A percentile compares a stretch with the other conserved stretches of the same genome.
phyloP scores from a whole-genome alignment of 2,329 filamentous ascomycete species.

The Pseudogymnoascus sp. region DNA sequence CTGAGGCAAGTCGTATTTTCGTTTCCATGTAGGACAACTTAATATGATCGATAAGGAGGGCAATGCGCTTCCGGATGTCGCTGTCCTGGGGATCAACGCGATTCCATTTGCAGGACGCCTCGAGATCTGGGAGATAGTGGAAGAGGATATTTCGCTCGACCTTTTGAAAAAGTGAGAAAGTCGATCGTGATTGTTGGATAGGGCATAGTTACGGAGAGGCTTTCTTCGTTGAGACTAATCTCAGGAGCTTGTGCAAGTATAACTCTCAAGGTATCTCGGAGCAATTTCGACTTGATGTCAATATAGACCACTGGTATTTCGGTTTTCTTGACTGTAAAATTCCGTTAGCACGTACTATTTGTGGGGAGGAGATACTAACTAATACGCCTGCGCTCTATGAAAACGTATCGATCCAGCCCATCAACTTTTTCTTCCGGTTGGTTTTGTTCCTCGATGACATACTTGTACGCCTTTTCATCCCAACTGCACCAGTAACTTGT shows the following conservation, averaged over 20 bases:
- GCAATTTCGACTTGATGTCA: constrained; percentile 13
- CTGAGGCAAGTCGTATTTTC: background rate
- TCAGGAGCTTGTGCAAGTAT: constrained; percentile 8
- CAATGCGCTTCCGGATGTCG: constrained; percentile 19
- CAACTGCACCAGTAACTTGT: constrained; percentile 17
- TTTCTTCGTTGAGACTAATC: constrained; percentile 11
- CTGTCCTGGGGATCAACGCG: background rate
- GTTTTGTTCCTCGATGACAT: constrained; percentile 10
- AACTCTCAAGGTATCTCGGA: constrained; percentile 13
- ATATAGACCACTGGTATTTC: background rate
- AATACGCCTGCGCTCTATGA: constrained; percentile 14
- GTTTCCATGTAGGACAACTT: background rate
- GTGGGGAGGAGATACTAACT: constrained; percentile 12
- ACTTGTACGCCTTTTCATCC: constrained; percentile 13
- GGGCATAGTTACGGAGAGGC: constrained; percentile 8
- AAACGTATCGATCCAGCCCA: constrained; percentile 16
- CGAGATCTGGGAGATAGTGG: constrained; percentile 13
- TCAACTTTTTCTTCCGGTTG: background rate
- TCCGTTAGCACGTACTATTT: constrained; percentile 1
- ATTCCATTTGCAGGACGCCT: constrained; percentile 9
- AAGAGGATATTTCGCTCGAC: constrained; percentile 16
- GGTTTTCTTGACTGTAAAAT: constrained; percentile 12
- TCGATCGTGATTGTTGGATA: background rate
- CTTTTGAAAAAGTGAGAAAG: constrained; percentile 14
- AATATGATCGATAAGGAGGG: constrained; percentile 6